Evolutionary conservation across 2,329 filamentous ascomycete species (phyloP).

Genomic region (Botrytis fabae): DNA sequence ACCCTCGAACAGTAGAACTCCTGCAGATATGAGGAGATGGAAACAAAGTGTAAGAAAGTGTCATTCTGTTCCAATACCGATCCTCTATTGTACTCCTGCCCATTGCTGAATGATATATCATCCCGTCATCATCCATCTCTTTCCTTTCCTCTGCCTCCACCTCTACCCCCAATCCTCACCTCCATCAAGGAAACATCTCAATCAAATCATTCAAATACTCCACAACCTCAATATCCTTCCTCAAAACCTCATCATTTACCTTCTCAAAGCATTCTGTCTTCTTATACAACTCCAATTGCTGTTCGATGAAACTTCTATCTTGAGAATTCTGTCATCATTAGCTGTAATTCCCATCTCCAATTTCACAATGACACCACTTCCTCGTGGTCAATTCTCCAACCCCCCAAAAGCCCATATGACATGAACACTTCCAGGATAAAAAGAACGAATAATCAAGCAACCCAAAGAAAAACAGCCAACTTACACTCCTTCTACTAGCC

Average conservation of each 20-base stretch:
- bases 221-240: conserved; percentile 40
- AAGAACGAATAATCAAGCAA: not conserved
- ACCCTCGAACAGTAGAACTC: not conserved
- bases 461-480: conserved; percentile 24
- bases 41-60: not conserved
- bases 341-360: not conserved
- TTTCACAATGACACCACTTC: not conserved
- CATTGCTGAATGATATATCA: not conserved
- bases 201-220: conserved; percentile 42
- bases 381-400: not conserved
- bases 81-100: not conserved
- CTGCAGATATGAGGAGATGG: no score
- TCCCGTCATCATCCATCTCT: not conserved
- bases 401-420: not conserved
- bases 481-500: conserved; percentile 39
- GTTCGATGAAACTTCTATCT: conserved; percentile 41
- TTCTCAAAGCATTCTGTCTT: conserved; percentile 37
- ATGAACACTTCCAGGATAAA: not conserved
- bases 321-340: conserved; percentile 36
- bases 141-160: not conserved
- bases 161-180: not conserved
- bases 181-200: conserved; percentile 28
- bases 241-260: conserved; percentile 39
- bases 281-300: conserved; percentile 37
- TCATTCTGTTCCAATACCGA: not conserved